These are phyloP conservation scores for Trichoderma arundinaceum DNA, from an alignment of 2,329 filamentous ascomycete genomes.

Conservation along the genomic window DNA sequence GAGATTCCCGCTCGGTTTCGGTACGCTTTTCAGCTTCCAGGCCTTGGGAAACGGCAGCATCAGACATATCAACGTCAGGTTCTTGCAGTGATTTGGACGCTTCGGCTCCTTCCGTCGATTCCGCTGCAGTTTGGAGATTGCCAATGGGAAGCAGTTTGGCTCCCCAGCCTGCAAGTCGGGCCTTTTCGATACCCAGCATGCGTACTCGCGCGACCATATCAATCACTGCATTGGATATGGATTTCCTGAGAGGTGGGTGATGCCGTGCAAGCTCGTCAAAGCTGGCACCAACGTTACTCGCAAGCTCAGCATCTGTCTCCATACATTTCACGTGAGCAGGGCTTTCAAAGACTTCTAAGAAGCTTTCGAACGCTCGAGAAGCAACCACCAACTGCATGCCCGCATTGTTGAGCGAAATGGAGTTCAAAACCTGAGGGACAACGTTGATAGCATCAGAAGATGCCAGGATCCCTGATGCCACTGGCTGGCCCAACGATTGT, in stretches of 20 bases:
- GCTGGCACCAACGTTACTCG: conserved; percentile 75
- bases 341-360: conserved; percentile 96
- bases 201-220: conserved; percentile 86
- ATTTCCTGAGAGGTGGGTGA: conserved; percentile 80
- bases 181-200: conserved; percentile 73
- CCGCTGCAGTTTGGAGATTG: conserved; percentile 59
- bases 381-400: conserved; percentile 87
- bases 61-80: conserved; percentile 70
- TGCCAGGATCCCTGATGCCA: conserved; percentile 79
- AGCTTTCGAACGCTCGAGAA: conserved; percentile 82
- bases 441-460: conserved; percentile 86
- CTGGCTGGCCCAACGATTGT: conserved; percentile 48
- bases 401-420: conserved; percentile 87
- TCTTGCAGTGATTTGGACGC: conserved; percentile 45
- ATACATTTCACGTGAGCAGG: conserved; percentile 85
- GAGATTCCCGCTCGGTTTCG: conserved; percentile 37
- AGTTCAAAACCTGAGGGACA: conserved; percentile 86
- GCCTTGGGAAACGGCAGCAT: conserved; percentile 47
- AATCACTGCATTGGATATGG: conserved; percentile 83
- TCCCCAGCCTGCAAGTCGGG: conserved; percentile 72
- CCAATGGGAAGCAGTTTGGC: conserved; percentile 74
- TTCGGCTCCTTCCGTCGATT: conserved; percentile 47
- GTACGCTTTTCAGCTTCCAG: conserved; percentile 31
- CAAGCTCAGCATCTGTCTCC: conserved; percentile 71
- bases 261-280: conserved; percentile 96